Evolutionary conservation across 805 yeast genomes (phyloP).

Genomic region (Zygotorulaspora chibaensis): DNA sequence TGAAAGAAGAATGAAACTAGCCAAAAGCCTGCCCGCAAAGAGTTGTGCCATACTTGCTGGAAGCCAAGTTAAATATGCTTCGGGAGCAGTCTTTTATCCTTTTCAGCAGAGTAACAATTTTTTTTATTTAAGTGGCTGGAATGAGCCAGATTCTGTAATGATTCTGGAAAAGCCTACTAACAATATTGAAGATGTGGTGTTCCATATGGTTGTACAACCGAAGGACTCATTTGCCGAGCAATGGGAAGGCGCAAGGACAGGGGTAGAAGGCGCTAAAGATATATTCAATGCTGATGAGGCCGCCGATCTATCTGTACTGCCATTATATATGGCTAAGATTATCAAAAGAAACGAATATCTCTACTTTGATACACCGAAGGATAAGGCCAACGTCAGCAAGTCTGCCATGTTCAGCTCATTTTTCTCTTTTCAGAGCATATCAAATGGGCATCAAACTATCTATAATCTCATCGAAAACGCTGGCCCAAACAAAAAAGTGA

Average conservation of each 20-base stretch:
- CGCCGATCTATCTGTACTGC: slow-evolving; percentile 45
- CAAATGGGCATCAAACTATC: slow-evolving; percentile 28
- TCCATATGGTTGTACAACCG: slow-evolving; percentile 83
- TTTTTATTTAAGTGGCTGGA: slow-evolving; percentile 85
- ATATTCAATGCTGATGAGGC: slow-evolving; percentile 85
- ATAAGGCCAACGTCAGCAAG: slow-evolving; percentile 16
- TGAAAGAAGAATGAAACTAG: slow-evolving; percentile 59
- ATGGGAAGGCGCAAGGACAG: slow-evolving; percentile 95
- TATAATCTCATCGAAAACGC: slow-evolving; percentile 26
- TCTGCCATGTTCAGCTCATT: slow-evolving; percentile 31
- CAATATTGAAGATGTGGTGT: slow-evolving; percentile 48
- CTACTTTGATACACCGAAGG: slow-evolving; percentile 48
- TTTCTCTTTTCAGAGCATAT: slow-evolving; percentile 26
- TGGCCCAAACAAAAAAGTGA: slow-evolving; percentile 35
- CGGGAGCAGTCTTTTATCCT: slow-evolving; percentile 87
- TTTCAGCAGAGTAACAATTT: slow-evolving; percentile 91
- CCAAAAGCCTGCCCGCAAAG: slow-evolving; percentile 52
- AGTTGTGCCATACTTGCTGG: slow-evolving; percentile 77
- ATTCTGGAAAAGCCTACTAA: slow-evolving; percentile 58
- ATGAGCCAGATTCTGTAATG: slow-evolving; percentile 78
- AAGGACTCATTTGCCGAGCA: slow-evolving; percentile 72
- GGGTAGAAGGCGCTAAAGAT: slow-evolving; percentile 74
- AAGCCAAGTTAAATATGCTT: slow-evolving; percentile 64
- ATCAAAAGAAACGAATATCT: slow-evolving; percentile 47
- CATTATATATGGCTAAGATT: slow-evolving; percentile 43